Conservation (phyloP, 306 rosid genomes). For the Sicyos edulis region DNA sequence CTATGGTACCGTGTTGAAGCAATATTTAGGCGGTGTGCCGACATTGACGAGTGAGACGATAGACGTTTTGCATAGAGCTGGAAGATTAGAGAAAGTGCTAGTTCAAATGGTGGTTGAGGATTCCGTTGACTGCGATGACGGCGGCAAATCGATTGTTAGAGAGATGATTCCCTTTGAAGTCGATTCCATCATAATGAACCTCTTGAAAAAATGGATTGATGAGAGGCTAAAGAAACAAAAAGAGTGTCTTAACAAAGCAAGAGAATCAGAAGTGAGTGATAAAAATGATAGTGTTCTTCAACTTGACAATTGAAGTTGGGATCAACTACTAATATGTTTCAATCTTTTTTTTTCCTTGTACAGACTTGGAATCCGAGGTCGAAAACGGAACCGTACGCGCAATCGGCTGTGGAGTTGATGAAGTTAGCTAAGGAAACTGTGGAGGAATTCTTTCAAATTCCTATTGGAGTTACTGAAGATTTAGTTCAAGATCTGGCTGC, state of each 20-base stretch:
- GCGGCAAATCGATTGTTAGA: slow-evolving; percentile 52
- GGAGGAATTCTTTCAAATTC: slow-evolving; percentile 66
- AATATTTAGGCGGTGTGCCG: slow-evolving; percentile 50
- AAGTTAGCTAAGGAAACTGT: slow-evolving; percentile 43
- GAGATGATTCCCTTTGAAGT: slow-evolving; percentile 90
- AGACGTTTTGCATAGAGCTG: slow-evolving; percentile 63
- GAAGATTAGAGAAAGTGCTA: slow-evolving; percentile 66
- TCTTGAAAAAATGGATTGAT: slow-evolving; percentile 60
- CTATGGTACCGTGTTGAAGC: slow-evolving; percentile 64
- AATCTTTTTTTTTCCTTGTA: neutral
- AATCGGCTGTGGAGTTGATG: slow-evolving; percentile 62
- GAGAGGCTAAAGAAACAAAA: slow-evolving; percentile 47
- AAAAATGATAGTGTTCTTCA: neutral
- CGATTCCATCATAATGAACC: slow-evolving; percentile 59
- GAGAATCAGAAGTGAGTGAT: slow-evolving; percentile 71
- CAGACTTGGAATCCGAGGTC: slow-evolving; percentile 99
- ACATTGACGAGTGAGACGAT: slow-evolving; percentile 49
- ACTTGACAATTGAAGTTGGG: neutral
- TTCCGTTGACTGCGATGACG: slow-evolving; percentile 59
- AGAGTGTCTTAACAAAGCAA: slow-evolving; percentile 48
- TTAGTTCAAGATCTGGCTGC: slow-evolving; percentile 67
- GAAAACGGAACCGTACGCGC: slow-evolving; percentile 71
- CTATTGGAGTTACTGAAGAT: slow-evolving; percentile 68
- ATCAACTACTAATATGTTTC: neutral
- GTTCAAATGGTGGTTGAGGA: slow-evolving; percentile 85